Evolutionary conservation across 2,329 filamentous ascomycete genomes (phyloP), one percentile per base, ranked within the genome.

Genomic region (Fusarium keratoplasticum): DNA sequence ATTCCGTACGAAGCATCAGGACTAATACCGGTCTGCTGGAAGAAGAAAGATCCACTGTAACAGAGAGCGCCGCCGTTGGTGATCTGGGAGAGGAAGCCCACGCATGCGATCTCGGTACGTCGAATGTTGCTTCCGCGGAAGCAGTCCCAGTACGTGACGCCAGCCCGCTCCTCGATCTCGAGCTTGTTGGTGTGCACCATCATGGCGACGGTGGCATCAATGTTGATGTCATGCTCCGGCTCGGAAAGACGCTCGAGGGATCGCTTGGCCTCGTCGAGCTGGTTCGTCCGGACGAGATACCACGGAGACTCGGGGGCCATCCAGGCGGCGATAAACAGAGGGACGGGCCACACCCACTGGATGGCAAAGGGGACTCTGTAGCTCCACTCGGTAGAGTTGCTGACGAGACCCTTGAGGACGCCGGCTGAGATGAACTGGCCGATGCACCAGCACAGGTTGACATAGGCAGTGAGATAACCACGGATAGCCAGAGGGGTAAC

Each of bases 51-150:
- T 13, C 83, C 82, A 11, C 78, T 82, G 70, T 86, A 85, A 75
- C 82, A 83, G 29, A 85, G 78, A 16, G 82, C 81, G 42, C 81
- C 81, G 16, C 85, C 83, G 64, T 83, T 80, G 6, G 82, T 82
- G 72, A 85, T 84, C 69, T 87, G 86, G 2, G 81, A 83, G 40
- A 84, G 66, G 75, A 85, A 84, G 18, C 80, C 74, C 79, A 84
- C 80, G 73, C 82, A 83, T 27, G 82, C 83, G 62, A 87, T 84
- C 75, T 87, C 83, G 5, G 85, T 86, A 50, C 86, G 84, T 44
- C 84, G 83, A 3, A 83, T 80, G 75, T 89, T 84, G 18, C 82
- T 83, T 29, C 87, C 87, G 13, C 80, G 80, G 82, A 89, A 88
- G 68, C 83, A 86, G 71, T 89, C 86, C 64, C 76, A 72, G 69